These are phyloP conservation scores for Aspergillus kassunensis DNA, from an alignment of 495 filamentous ascomycete species.

Conservation along the genomic window DNA sequence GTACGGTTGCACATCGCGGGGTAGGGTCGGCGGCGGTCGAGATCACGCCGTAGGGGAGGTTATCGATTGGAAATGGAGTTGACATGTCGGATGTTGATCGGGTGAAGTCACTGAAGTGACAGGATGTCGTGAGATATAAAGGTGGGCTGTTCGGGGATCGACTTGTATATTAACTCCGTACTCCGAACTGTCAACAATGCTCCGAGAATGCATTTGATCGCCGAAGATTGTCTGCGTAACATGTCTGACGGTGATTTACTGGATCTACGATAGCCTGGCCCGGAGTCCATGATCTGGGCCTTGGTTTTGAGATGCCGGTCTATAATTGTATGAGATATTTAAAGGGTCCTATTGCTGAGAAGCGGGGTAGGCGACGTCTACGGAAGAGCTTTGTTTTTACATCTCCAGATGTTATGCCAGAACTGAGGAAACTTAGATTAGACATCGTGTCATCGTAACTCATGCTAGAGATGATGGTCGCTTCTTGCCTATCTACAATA, in stretches of 20 bases:
- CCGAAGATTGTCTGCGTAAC: not conserved
- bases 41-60: slow-evolving; percentile 82
- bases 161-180: not conserved
- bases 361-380: not conserved
- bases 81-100: not conserved
- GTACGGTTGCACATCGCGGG: slow-evolving; percentile 60
- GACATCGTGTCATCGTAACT: not conserved
- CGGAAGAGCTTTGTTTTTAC: no score
- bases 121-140: no score
- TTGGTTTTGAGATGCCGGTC: no score
- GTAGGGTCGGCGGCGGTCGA: slow-evolving; percentile 44
- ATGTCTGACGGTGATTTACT: not conserved
- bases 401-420: not conserved
- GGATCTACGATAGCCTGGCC: not conserved
- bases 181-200: not conserved
- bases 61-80: slow-evolving; percentile 66
- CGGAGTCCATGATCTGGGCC: no score
- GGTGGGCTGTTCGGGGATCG: not conserved
- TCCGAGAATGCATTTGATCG: not conserved
- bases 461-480: not conserved
- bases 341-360: not conserved
- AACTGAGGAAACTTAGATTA: not conserved
- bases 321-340: no score
- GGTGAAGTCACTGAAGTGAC: no score
- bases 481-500: no score